Base-by-base conservation (phyloP, 495 filamentous ascomycete species). In the Tuber brumale region DNA sequence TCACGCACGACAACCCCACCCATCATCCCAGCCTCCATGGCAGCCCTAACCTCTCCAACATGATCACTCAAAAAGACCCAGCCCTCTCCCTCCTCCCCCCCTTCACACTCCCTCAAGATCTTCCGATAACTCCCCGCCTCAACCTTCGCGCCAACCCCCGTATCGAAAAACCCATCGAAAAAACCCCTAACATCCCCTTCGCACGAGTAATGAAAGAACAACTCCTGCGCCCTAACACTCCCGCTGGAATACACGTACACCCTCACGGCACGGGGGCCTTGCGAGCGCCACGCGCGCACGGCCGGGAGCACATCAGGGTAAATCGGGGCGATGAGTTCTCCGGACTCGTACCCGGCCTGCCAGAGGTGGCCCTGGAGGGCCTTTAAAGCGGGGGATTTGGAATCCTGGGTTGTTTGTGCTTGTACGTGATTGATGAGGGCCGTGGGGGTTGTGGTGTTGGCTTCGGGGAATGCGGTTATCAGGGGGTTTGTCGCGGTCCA, bases 1-100 rank as follows among this genome's bases (percentile, higher is more conserved):
- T 88, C 88, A 72, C 91, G 84, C 69, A 90, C 85, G 72, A 91
- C 87, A 39, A 92, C 82, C 27, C 87, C 82, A 76, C 88, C 86
- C 79, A 88, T 85, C 88, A 93, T 88, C 57, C 90, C 91, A 0
- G 90, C 89, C 76, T 82, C 81, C 78, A 85, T 88, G 45, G 91
- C 91, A 14, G 91, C 91, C 72, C 87, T 86, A 21, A 92, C 89
- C 84, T 93, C 91, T 84, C 73, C 77, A 70, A 74, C 75, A 80
- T 79, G 78, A 83, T 93, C 91, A 74, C 90, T 92, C 61, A 93
- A 82, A 81, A 93, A 93, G 41, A 92, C 83, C 85, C 90, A 90
- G 76, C 87, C 83, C 57, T 71, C 77, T 9, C 83, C 69, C 37
- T 77, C 77, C 1, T 78, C 76, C 21, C 84, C 81, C 41, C 85